Conservation (phyloP, 257 asterid genomes). For the Nicotiana sylvestris region DNA sequence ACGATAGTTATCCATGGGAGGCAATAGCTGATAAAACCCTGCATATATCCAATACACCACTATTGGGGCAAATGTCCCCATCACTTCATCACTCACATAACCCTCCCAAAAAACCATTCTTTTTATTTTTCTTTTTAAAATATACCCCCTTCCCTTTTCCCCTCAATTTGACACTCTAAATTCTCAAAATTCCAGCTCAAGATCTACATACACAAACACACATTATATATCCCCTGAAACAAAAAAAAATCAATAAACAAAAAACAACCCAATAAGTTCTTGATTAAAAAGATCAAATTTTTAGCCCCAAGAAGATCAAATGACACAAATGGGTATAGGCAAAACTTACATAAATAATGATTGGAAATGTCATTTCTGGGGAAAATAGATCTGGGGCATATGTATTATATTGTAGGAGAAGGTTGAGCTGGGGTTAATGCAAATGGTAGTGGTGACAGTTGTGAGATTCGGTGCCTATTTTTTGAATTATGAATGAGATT, state of each 20-base stretch:
- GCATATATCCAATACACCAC: conserved; percentile 84
- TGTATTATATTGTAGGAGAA: neutral
- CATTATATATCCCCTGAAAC: conserved; percentile 12
- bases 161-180: conserved; percentile 6
- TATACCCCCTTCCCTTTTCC: conserved; percentile 11
- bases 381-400: conserved; percentile 21
- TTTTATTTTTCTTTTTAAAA: neutral
- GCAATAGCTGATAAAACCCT: conserved; percentile 77
- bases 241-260: neutral
- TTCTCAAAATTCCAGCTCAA: conserved; percentile 20
- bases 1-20: conserved; percentile 66
- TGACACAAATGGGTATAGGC: neutral
- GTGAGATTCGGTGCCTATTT: conserved; percentile 25
- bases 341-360: conserved; percentile 15
- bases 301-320: neutral
- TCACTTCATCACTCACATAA: conserved; percentile 69
- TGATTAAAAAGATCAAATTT: conserved; percentile 5
- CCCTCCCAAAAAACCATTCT: conserved; percentile 86
- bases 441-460: conserved; percentile 45
- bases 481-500: neutral
- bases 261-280: conserved; percentile 13
- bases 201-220: conserved; percentile 25
- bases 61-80: conserved; percentile 94
- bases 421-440: conserved; percentile 8
- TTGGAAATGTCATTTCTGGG: neutral